phyloP scores from a whole-genome alignment of 2,329 filamentous ascomycete genomes.

The Penicillium crustosum region DNA sequence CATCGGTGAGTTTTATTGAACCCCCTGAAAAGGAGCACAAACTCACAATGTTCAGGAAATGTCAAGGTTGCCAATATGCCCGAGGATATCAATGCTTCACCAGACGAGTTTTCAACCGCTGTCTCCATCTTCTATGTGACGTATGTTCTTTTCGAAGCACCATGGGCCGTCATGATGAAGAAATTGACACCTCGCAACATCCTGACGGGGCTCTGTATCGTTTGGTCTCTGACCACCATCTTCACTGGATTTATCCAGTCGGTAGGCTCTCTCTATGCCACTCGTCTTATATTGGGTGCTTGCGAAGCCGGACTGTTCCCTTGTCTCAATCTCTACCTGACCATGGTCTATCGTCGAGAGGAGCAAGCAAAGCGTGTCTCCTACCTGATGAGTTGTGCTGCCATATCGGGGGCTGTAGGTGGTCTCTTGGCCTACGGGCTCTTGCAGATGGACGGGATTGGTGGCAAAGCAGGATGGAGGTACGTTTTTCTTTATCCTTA shows the following conservation, averaged over 20 bases:
- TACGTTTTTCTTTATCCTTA: conserved; percentile 25
- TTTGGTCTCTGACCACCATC: conserved; percentile 53
- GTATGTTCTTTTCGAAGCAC: conserved; percentile 52
- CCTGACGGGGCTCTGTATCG: conserved; percentile 42
- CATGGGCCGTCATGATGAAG: conserved; percentile 51
- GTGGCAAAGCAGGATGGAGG: conserved; percentile 49
- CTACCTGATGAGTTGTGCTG: conserved; percentile 43
- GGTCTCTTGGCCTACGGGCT: conserved; percentile 42
- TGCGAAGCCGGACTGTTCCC: conserved; percentile 45
- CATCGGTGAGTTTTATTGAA: conserved; percentile 40
- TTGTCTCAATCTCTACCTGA: conserved; percentile 42
- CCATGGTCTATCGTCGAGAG: conserved; percentile 44
- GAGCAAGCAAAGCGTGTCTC: conserved; percentile 45
- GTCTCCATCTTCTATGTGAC: conserved; percentile 55
- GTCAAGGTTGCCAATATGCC: conserved; percentile 51
- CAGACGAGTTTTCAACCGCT: conserved; percentile 48
- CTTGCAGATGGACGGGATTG: conserved; percentile 49
- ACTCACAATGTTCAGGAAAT: conserved; percentile 39
- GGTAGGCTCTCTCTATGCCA: conserved; percentile 44
- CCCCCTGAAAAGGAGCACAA: neutral
- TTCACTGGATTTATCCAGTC: conserved; percentile 49
- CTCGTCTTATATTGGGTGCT: conserved; percentile 40
- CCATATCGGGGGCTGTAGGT: conserved; percentile 43
- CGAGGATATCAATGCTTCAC: conserved; percentile 44
- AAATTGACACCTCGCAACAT: conserved; percentile 47